Conservation (phyloP, 305 asterid genomes). For the Fraxinus platypoda region DNA sequence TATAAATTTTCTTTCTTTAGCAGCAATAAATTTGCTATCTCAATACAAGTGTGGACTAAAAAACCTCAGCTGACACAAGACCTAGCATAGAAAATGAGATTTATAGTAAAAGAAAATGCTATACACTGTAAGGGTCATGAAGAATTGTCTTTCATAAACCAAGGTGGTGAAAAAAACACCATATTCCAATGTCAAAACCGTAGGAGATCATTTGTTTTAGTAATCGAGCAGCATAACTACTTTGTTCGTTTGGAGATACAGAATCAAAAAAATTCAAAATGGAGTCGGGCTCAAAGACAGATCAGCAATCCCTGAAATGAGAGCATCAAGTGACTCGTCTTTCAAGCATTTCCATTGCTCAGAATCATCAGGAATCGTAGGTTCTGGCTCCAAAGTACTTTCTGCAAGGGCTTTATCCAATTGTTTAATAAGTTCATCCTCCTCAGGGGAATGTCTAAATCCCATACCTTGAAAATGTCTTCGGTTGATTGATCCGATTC, state of each 20-base stretch:
- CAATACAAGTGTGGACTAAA: too few species aligned
- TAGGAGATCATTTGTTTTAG: neutral
- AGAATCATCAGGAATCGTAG: constrained; percentile 32
- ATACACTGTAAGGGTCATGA: neutral
- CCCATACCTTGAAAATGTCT: constrained; percentile 73
- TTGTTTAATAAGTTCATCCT: constrained; percentile 47
- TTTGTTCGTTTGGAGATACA: constrained; percentile 3
- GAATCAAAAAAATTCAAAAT: neutral
- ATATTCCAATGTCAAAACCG: neutral
- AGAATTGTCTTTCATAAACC: neutral
- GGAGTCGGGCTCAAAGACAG: constrained; percentile 37
- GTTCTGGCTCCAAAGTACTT: constrained; percentile 24
- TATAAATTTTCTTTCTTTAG: too few species aligned
- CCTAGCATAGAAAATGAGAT: neutral
- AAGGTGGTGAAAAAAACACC: neutral
- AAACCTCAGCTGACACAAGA: too few species aligned
- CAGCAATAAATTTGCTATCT: neutral
- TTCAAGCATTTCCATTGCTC: constrained; percentile 25
- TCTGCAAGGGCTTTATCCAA: constrained; percentile 47
- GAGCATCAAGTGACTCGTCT: constrained; percentile 41
- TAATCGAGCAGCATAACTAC: constrained; percentile 3
- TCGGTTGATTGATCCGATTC: constrained; percentile 36
- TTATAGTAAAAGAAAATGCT: neutral
- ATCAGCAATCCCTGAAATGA: constrained; percentile 56
- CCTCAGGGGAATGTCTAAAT: constrained; percentile 53